Conservation (phyloP, 306 rosid genomes). For the Pyrus betulifolia region DNA sequence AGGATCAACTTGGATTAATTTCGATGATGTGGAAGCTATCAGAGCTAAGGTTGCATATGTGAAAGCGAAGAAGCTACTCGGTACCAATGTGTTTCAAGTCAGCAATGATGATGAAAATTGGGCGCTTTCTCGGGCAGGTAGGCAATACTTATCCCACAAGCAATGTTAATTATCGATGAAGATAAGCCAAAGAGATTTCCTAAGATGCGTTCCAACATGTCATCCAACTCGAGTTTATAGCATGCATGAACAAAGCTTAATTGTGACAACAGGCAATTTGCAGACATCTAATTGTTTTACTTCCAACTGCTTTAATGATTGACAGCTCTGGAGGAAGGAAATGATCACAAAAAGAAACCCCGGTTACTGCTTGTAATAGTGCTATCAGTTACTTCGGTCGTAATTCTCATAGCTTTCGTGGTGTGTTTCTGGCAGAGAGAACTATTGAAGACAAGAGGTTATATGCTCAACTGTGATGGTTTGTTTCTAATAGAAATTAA, state of each 20-base stretch:
- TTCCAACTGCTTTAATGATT: neutral
- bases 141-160: neutral
- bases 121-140: constrained; percentile 42
- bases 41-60: constrained; percentile 38
- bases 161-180: neutral
- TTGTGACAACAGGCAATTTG: too few species aligned
- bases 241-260: neutral
- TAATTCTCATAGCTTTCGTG: neutral
- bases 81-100: constrained; percentile 25
- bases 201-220: too few species aligned
- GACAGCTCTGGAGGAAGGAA: constrained; percentile 19
- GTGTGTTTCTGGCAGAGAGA: constrained; percentile 13
- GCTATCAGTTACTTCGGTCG: constrained; percentile 13
- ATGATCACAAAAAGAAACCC: constrained; percentile 1
- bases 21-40: constrained; percentile 35
- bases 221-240: too few species aligned
- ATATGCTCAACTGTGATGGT: neutral
- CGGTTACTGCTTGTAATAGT: constrained; percentile 7
- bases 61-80: constrained; percentile 27
- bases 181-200: too few species aligned
- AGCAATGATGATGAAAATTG: constrained; percentile 26
- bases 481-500: neutral
- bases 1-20: constrained; percentile 39
- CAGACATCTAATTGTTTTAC: neutral
- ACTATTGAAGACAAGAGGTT: constrained; percentile 14